These are phyloP conservation scores for Starmerella tilneyi DNA, from an alignment of 805 yeast species.

Conservation along the genomic window DNA sequence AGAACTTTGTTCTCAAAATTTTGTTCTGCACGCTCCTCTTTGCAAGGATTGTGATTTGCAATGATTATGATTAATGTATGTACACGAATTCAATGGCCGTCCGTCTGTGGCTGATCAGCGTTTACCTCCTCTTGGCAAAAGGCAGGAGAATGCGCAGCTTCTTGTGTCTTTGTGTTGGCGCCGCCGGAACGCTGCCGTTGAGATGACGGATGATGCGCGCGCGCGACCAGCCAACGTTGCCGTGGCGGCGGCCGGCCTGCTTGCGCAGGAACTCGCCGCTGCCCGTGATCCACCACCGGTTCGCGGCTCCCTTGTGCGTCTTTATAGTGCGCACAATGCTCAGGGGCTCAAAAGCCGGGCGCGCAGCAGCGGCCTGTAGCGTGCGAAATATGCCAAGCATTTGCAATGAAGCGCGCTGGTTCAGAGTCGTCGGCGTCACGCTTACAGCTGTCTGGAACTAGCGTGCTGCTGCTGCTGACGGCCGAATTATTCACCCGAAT, in stretches of 20 bases:
- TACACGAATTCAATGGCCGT: too few species aligned
- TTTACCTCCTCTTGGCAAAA: constrained; percentile 13
- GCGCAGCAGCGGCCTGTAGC: not conserved
- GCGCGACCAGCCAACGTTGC: constrained; percentile 78
- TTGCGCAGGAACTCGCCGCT: constrained; percentile 55
- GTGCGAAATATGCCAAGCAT: constrained; percentile 1
- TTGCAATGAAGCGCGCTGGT: not conserved
- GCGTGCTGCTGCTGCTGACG: too few species aligned
- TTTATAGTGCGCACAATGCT: constrained; percentile 32
- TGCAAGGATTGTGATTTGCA: too few species aligned
- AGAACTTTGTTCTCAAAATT: too few species aligned
- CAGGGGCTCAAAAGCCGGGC: not conserved
- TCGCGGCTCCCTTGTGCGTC: constrained; percentile 79
- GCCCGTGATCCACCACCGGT: constrained; percentile 67
- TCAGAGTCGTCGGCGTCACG: not conserved
- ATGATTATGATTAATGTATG: not conserved
- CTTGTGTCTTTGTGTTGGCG: constrained; percentile 31
- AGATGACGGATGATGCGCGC: constrained; percentile 42
- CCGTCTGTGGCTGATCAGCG: too few species aligned
- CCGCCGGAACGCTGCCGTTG: constrained; percentile 50
- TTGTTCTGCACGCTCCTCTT: too few species aligned
- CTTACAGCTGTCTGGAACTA: not conserved
- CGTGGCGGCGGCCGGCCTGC: constrained; percentile 82
- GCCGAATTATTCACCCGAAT: constrained; percentile 1
- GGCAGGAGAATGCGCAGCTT: constrained; percentile 24